Evolutionary conservation across 2,329 filamentous ascomycete genomes (phyloP).

Genomic region (Aspergillus fijiensis): DNA sequence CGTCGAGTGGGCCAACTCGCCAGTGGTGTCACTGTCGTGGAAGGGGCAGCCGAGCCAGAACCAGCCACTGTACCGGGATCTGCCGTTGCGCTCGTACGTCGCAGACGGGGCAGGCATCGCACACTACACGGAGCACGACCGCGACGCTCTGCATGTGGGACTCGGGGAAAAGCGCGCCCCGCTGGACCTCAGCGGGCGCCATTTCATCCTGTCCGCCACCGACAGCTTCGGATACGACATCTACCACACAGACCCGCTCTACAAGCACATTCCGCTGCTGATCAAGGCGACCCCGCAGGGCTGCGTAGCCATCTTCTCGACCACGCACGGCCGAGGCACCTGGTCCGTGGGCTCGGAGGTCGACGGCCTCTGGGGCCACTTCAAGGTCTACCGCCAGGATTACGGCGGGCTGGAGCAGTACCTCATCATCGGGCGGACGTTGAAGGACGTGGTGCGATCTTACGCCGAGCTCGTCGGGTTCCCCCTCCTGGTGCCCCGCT

Average conservation of each 20-base stretch:
- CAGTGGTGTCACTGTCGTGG: slow-evolving; percentile 59
- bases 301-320: slow-evolving; percentile 67
- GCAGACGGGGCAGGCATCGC: slow-evolving; percentile 62
- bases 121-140: slow-evolving; percentile 64
- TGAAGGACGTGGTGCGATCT: slow-evolving; percentile 63
- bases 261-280: slow-evolving; percentile 72
- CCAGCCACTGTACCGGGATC: slow-evolving; percentile 60
- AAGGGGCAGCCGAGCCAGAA: slow-evolving; percentile 44
- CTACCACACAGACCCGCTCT: slow-evolving; percentile 68
- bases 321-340: slow-evolving; percentile 61
- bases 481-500: slow-evolving; percentile 66
- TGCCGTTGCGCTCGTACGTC: slow-evolving; percentile 65
- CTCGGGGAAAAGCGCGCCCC: slow-evolving; percentile 71
- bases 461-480: slow-evolving; percentile 69
- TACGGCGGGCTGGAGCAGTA: slow-evolving; percentile 72
- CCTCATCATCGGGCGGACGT: slow-evolving; percentile 63
- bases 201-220: slow-evolving; percentile 66
- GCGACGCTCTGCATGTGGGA: slow-evolving; percentile 65
- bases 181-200: slow-evolving; percentile 67
- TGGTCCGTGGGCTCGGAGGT: slow-evolving; percentile 71
- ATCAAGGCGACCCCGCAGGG: slow-evolving; percentile 66
- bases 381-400: slow-evolving; percentile 72
- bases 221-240: slow-evolving; percentile 74
- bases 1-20: slow-evolving; percentile 60
- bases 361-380: slow-evolving; percentile 73